Evolutionary conservation across 176 grass and related monocot species (phyloP), one percentile per base, ranked within the genome.

Genomic region (Aegilops umbellulata): DNA sequence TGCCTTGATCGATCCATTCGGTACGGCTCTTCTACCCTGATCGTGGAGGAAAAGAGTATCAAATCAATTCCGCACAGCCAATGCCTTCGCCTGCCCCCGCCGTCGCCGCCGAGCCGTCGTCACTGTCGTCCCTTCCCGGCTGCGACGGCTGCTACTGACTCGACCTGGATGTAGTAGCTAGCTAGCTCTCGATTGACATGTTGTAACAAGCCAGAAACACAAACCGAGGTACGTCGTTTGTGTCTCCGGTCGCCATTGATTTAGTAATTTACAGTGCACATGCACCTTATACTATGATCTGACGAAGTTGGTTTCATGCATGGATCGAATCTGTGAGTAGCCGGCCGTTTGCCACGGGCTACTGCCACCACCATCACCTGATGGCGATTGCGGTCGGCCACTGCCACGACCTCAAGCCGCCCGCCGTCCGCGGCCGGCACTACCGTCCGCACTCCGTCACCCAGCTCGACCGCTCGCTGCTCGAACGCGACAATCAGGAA

Each of bases 371-470:
- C 57, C 75, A 58, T 35, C 83, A 35, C 22, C 13, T 17, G 74
- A 94, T 94, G 93, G 93, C 93, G 22, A 89, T 92, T 79, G 90
- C 85, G 8, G 82, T 92, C 67, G 85, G 85, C 31, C 93, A 80
- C 30, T 80, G 83, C 87, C 91, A 87, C 49, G 83, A 87, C 26
- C 66, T 95, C 42, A 90, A 88, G 80, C 89, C 91, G 24, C 91
- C 82, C 39, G 29, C 69, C 24, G 75, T n/a, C 23, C 81, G 80
- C 24, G 82, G 55, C 60, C 84, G 91, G 49, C 89, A 93, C 65
- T 93, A 81, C 89, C 89, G 93, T 47, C 92, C 93, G 77, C 87
- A 80, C 80, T 97, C 93, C 79, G 86, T 93, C 31, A 63, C 87
- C 76, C 89, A 89, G 65, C 83, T 87, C 67, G 67, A 85, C 63